phyloP scores from a whole-genome alignment of 2,329 filamentous ascomycete species.

The Orbilia blumenaviensis region DNA sequence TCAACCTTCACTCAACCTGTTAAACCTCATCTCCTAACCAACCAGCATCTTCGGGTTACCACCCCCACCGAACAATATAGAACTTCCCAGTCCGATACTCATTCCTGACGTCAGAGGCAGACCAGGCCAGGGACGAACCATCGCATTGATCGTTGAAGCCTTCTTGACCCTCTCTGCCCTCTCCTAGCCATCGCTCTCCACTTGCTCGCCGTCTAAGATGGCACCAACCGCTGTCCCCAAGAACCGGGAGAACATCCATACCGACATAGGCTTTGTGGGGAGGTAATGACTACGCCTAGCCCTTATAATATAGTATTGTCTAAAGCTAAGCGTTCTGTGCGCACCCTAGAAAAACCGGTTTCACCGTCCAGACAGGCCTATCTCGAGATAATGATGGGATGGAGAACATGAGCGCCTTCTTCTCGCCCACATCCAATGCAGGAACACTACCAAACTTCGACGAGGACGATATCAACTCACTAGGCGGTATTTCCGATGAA shows the following conservation, averaged over 20 bases:
- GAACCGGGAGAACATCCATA: constrained; percentile 48
- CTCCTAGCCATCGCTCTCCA: background rate
- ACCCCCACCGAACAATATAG: background rate
- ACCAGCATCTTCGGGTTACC: background rate
- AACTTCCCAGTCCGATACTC: background rate
- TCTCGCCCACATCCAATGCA: constrained; percentile 72
- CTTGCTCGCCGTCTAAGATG: constrained; percentile 2
- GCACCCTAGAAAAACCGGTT: constrained; percentile 81
- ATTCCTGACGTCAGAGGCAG: background rate
- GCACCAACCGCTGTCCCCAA: constrained; percentile 7
- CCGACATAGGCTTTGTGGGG: constrained; percentile 47
- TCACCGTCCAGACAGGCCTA: constrained; percentile 74
- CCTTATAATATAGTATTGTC: background rate
- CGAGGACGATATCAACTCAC: constrained; percentile 1
- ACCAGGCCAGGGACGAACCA: background rate
- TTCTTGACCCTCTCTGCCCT: background rate
- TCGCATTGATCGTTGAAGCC: background rate
- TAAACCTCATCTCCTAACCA: background rate
- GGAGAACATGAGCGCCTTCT: constrained; percentile 84
- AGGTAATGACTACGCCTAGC: constrained; percentile 8
- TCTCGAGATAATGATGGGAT: constrained; percentile 90
- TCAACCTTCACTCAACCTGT: constrained; percentile 1
- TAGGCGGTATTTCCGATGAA: background rate
- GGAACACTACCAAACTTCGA: constrained; percentile 54
- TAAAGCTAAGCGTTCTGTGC: background rate